Percentiles rank a stretch among this genome's conserved stretches.
phyloP scores from a whole-genome alignment of 768 basidiomycete species.

The Tulasnella sp. region DNA sequence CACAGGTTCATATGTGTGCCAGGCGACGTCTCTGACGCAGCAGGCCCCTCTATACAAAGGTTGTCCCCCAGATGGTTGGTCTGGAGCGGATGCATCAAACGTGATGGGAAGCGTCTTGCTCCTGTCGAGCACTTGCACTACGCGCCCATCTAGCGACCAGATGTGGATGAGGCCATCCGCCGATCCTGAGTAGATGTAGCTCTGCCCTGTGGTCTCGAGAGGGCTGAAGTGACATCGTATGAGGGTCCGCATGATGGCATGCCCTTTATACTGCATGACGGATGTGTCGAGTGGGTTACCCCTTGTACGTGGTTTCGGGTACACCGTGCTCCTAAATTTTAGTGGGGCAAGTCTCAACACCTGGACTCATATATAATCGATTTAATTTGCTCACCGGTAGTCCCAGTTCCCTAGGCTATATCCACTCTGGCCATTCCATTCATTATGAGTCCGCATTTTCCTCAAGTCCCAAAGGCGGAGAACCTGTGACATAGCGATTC shows the following conservation, averaged over 20 bases:
- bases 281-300: constrained; percentile 86
- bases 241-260: constrained; percentile 78
- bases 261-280: constrained; percentile 92
- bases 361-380: background rate
- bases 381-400: constrained; percentile 54
- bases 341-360: background rate
- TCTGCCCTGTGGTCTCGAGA: constrained; percentile 76
- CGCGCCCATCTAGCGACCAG: constrained; percentile 85
- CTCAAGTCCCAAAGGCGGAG: constrained; percentile 88
- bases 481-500: background rate
- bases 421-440: constrained; percentile 41
- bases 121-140: constrained; percentile 79
- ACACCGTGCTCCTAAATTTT: constrained; percentile 44
- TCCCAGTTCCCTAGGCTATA: constrained; percentile 62
- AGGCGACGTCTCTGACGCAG: constrained; percentile 82
- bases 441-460: constrained; percentile 70
- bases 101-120: constrained; percentile 58
- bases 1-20: constrained; percentile 87
- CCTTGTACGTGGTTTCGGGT: constrained; percentile 47
- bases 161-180: constrained; percentile 82
- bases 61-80: constrained; percentile 26
- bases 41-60: constrained; percentile 15
- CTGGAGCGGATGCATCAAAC: constrained; percentile 59
- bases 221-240: constrained; percentile 97
- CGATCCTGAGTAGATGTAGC: constrained; percentile 92